Evolutionary conservation across 2,329 filamentous ascomycete species (phyloP), one percentile per base, ranked within the genome.

Genomic region (Colletotrichum truncatum): DNA sequence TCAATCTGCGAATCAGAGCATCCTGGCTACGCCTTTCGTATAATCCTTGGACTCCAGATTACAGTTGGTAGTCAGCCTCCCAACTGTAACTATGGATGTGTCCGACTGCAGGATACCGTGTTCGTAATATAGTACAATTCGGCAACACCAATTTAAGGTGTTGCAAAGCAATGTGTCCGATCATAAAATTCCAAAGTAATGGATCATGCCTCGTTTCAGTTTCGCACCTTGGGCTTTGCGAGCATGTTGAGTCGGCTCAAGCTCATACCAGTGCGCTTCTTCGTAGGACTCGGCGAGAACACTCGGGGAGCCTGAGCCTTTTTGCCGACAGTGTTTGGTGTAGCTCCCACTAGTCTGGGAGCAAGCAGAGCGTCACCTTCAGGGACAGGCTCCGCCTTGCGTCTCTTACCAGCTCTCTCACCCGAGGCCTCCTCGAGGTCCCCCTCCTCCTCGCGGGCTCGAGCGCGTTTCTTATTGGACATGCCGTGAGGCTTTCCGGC

Each of bases 401-500:
- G 82, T 78, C 89, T 90, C 82, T 91, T 91, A 25, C 82, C 78
- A 2, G 83, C 84, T 46, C 80, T 75, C 53, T 85, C 83, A 0
- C 82, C 81, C 32, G 86, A 84, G 56, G 89, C 87, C 58, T 87
- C 85, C 41, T 88, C 86, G 49, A 82, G 83, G 38, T 85, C 83
- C 56, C 88, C 87, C 52, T 87, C 86, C 49, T 88, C 86, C 54
- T 82, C 84, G 55, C 77, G 84, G 14, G 84, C 83, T n/a, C 88
- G 83, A 70, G 85, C 83, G 25, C 89, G 85, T 77, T 90, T 91
- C 81, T 91, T 91, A 78, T 87, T 90, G 7, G 81, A 76, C 77
- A 91, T 85, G 16, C 89, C 89, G 69, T 91, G 89, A 4, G 86
- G 82, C 36, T 88, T 82, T 38, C 82, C 82, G n/a, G 75, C 71